These are phyloP conservation scores for Plicaturopsis crispa DNA, from an alignment of 768 basidiomycete species.

Conservation along the genomic window DNA sequence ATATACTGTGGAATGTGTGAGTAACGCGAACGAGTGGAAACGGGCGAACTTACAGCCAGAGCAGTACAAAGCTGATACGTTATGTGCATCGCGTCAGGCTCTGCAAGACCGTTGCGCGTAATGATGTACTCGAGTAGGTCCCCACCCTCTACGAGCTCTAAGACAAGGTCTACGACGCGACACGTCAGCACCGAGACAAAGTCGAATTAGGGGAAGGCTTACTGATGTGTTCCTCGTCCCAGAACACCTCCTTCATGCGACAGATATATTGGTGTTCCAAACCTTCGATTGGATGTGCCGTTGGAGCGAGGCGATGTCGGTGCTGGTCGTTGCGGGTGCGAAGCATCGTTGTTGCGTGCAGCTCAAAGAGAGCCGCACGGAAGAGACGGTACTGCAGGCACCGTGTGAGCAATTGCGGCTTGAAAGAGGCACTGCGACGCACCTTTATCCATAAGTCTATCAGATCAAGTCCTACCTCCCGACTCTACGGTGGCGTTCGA, in stretches of 20 bases:
- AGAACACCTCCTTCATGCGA: conserved; percentile 68
- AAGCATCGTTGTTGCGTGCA: no score
- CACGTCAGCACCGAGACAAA: conserved; percentile 9
- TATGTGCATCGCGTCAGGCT: conserved; percentile 55
- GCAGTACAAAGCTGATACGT: conserved; percentile 82
- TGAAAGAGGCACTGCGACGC: no score
- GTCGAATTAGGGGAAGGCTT: conserved; percentile 20
- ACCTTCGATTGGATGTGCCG: no score
- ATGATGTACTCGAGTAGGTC: conserved; percentile 82
- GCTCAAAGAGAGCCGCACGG: no score
- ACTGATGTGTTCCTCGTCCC: conserved; percentile 61
- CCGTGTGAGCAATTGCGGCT: no score
- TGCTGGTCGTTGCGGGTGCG: no score
- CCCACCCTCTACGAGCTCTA: conserved; percentile 83
- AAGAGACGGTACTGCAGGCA: no score
- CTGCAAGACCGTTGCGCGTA: conserved; percentile 44
- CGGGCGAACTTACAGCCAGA: conserved; percentile 44
- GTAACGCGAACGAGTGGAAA: background rate
- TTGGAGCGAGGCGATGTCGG: no score
- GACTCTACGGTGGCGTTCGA: no score
- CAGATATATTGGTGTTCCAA: conserved; percentile 82
- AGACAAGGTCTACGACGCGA: conserved; percentile 57
- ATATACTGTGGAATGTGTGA: conserved; percentile 4
- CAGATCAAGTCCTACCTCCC: no score
- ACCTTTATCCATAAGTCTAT: no score